A percentile compares a stretch with the other conserved stretches of the same genome.
Conservation (phyloP, 441 rosid species). For the Populus hybrid region DNA sequence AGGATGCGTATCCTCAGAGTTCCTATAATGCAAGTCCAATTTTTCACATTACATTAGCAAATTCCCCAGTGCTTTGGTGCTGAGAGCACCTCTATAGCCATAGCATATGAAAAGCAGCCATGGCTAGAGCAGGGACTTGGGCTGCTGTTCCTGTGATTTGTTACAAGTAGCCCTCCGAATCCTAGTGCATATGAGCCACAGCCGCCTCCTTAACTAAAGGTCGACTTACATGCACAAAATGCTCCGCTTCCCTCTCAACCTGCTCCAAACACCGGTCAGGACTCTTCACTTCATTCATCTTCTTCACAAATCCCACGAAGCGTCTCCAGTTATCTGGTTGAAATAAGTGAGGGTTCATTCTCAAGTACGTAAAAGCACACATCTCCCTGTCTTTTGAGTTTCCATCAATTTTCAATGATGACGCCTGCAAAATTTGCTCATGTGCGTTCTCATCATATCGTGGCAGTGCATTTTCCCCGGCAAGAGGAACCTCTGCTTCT, state of each 20-base stretch:
- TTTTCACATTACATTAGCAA: neutral
- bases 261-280: conserved; percentile 57
- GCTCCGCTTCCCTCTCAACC: conserved; percentile 83
- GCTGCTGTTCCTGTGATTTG: neutral
- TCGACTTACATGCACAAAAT: conserved; percentile 62
- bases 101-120: conserved; percentile 30
- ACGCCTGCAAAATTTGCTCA: conserved; percentile 68
- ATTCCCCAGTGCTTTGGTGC: neutral
- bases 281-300: conserved; percentile 77
- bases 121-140: conserved; percentile 12
- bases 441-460: conserved; percentile 71
- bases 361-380: conserved; percentile 90
- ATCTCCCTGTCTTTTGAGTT: conserved; percentile 45
- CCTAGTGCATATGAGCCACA: conserved; percentile 55
- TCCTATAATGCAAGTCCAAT: too few relatives aligned
- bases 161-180: neutral
- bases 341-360: conserved; percentile 81
- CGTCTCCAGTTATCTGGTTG: conserved; percentile 76
- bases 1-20: neutral
- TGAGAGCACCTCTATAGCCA: conserved; percentile 15
- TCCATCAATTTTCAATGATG: conserved; percentile 48
- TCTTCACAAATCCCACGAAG: conserved; percentile 81
- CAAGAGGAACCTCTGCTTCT: conserved; percentile 68
- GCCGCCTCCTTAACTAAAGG: conserved; percentile 80
- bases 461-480: conserved; percentile 89